Conservation (phyloP, 148 eudicot genomes). For the Mesembryanthemum crystallinum region DNA sequence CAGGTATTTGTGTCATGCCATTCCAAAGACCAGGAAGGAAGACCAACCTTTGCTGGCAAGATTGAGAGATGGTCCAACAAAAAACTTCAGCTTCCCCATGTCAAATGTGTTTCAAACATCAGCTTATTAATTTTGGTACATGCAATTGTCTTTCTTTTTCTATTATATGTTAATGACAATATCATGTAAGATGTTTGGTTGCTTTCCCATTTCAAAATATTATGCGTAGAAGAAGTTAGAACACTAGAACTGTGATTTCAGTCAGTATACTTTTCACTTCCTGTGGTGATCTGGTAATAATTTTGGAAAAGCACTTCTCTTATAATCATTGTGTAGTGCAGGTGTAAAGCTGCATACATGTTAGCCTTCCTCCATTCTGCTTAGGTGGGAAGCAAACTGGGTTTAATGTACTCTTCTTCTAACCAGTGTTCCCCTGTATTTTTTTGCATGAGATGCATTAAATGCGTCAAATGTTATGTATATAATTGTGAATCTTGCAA, state of each 20-base stretch:
- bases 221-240: too few species aligned
- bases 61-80: conserved; percentile 78
- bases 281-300: background rate
- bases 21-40: conserved; percentile 38
- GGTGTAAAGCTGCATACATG: background rate
- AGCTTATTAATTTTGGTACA: conserved; percentile 69
- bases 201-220: background rate
- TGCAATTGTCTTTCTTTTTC: too few species aligned
- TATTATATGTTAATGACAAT: background rate
- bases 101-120: conserved; percentile 46
- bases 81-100: conserved; percentile 57
- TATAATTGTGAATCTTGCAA: background rate
- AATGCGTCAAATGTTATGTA: background rate
- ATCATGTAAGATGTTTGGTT: background rate
- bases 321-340: background rate
- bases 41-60: conserved; percentile 57
- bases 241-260: background rate
- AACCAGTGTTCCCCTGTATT: background rate
- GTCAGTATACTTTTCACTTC: background rate
- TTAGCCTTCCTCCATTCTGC: background rate
- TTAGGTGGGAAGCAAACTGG: background rate
- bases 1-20: conserved; percentile 75
- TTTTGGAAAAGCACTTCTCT: background rate
- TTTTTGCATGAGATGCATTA: too few species aligned
- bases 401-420: background rate